Conservation (phyloP, 768 basidiomycete genomes). For the Boletus vermiculosoides region DNA sequence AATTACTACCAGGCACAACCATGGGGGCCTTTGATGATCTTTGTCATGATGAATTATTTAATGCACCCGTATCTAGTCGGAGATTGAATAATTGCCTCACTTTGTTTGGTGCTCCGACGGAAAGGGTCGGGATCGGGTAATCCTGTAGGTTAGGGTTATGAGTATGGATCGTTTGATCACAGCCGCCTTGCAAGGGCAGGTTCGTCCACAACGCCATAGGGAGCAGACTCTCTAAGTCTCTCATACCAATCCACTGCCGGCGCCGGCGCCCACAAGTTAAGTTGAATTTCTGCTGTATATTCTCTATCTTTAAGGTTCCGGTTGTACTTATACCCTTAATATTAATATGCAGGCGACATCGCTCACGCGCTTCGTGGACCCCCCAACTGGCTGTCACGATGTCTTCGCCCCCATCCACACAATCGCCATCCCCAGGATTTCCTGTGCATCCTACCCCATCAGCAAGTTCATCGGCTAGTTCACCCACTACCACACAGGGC, state of each 20-base stretch:
- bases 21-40: neutral
- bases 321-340: neutral
- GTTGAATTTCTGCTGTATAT: neutral
- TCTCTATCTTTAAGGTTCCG: neutral
- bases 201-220: neutral
- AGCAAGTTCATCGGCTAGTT: neutral
- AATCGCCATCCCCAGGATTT: neutral
- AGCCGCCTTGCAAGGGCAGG: neutral
- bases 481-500: neutral
- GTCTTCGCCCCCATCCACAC: neutral
- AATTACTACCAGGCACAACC: neutral
- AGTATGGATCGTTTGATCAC: neutral
- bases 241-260: constrained; percentile 3
- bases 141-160: constrained; percentile 4
- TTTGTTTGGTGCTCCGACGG: constrained; percentile 2
- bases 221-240: neutral
- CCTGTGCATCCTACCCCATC: neutral
- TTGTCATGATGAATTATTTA: too few relatives aligned
- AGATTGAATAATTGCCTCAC: neutral
- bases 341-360: constrained; percentile 18
- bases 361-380: neutral
- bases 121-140: neutral
- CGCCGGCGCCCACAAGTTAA: constrained; percentile 2
- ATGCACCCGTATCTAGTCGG: neutral
- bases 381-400: constrained; percentile 7